phyloP scores from a whole-genome alignment of 768 basidiomycete species.

The Saitozyma podzolica region DNA sequence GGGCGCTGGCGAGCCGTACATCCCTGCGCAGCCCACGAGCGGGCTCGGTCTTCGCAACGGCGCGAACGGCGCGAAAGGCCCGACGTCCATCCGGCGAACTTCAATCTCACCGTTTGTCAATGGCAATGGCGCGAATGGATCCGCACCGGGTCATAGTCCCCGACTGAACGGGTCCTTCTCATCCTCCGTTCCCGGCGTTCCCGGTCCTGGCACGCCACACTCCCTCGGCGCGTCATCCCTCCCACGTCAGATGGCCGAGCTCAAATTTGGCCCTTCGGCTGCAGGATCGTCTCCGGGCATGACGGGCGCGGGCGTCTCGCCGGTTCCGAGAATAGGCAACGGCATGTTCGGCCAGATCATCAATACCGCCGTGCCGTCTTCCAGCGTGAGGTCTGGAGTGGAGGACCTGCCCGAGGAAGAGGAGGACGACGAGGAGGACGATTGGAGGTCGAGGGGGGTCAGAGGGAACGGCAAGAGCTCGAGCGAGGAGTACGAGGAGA shows the following conservation, averaged over 20 bases:
- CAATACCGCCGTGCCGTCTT: conserved; percentile 33
- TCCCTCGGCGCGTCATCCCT: conserved; percentile 4
- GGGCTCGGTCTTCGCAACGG: not conserved
- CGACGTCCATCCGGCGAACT: conserved; percentile 1
- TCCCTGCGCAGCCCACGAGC: conserved; percentile 11
- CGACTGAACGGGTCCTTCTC: conserved; percentile 23
- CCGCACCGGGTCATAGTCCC: not conserved
- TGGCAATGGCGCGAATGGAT: not conserved
- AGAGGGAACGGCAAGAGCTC: conserved; percentile 16
- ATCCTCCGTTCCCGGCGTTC: conserved; percentile 3
- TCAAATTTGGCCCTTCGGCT: conserved; percentile 4
- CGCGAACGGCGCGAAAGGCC: conserved; percentile 11
- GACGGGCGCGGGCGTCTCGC: conserved; percentile 1
- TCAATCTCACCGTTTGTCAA: conserved; percentile 9
- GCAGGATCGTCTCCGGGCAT: not conserved
- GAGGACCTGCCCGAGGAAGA: conserved; percentile 32
- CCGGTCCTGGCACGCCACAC: conserved; percentile 14
- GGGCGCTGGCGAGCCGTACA: conserved; percentile 34
- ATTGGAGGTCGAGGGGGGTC: conserved; percentile 6
- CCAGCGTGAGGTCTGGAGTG: conserved; percentile 33
- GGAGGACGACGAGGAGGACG: conserved; percentile 44
- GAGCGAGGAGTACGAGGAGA: conserved; percentile 12
- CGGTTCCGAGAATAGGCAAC: conserved; percentile 10
- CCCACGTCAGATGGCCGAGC: conserved; percentile 4
- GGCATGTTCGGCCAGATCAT: conserved; percentile 41